Evolutionary conservation across 306 rosid genomes (phyloP).

Genomic region (Hippophae rhamnoides): DNA sequence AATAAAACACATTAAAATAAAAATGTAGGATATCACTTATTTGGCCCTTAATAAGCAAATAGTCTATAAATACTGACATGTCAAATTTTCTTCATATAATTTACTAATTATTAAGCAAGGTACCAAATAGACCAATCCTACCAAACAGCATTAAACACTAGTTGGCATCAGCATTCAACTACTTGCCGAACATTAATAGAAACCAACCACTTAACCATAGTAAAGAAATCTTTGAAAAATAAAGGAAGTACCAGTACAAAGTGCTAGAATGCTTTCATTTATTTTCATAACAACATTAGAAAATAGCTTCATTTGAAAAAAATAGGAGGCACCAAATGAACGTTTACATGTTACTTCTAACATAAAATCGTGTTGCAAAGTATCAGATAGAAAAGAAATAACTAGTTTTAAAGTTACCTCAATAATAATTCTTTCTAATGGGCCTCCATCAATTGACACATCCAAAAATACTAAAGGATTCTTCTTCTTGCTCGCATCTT

Average conservation of each 20-base stretch:
- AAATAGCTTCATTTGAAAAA: conserved; percentile 71
- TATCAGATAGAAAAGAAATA: conserved; percentile 9
- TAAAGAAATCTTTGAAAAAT: background rate
- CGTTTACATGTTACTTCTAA: too few species aligned
- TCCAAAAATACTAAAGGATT: conserved; percentile 70
- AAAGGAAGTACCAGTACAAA: conserved; percentile 64
- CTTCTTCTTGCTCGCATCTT: conserved; percentile 55
- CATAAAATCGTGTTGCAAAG: background rate
- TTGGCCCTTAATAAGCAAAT: too few species aligned
- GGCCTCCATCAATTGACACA: conserved; percentile 62
- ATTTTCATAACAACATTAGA: conserved; percentile 55
- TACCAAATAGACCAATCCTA: too few species aligned
- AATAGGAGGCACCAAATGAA: background rate
- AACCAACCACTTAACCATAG: background rate
- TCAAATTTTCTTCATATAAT: too few species aligned
- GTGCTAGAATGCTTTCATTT: conserved; percentile 78
- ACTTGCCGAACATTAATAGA: background rate
- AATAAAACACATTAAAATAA: too few species aligned
- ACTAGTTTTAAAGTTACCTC: conserved; percentile 44
- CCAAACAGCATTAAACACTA: too few species aligned
- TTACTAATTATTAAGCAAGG: too few species aligned
- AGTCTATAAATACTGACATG: too few species aligned
- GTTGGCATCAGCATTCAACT: background rate
- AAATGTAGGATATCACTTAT: too few species aligned
- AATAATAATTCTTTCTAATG: conserved; percentile 48